These are phyloP conservation scores for Tetrapisispora nanseiensis DNA, from an alignment of 805 yeast genomes.

Conservation along the genomic window DNA sequence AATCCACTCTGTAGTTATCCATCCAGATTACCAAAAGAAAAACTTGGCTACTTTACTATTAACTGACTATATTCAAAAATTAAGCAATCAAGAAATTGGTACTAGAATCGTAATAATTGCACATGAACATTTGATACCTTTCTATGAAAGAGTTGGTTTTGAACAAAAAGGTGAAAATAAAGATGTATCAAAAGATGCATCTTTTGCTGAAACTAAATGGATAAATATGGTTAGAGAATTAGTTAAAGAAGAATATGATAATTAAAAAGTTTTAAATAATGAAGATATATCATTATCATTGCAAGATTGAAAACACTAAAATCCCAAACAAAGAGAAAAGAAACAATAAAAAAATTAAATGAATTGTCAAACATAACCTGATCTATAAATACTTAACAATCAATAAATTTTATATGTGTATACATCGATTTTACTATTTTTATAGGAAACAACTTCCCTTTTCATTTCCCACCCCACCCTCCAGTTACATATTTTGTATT, in stretches of 20 bases:
- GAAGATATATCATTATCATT: no score
- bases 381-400: no score
- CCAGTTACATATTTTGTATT: no score
- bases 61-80: slow-evolving; percentile 83
- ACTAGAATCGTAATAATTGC: slow-evolving; percentile 66
- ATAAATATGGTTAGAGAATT: slow-evolving; percentile 30
- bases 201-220: slow-evolving; percentile 26
- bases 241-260: slow-evolving; percentile 29
- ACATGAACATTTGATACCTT: slow-evolving; percentile 56
- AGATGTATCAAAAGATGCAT: slow-evolving; percentile 22
- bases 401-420: no score
- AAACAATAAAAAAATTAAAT: no score
- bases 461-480: no score
- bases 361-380: no score
- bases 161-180: slow-evolving; percentile 49
- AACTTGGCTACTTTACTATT: slow-evolving; percentile 74
- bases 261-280: slow-evolving; percentile 3
- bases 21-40: slow-evolving; percentile 68
- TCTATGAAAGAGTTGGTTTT: slow-evolving; percentile 79
- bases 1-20: slow-evolving; percentile 71
- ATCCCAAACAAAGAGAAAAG: no score
- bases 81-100: slow-evolving; percentile 80
- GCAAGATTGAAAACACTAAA: no score
- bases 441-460: no score
- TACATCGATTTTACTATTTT: no score